These are phyloP conservation scores for Emmonsiellopsis sp. DNA, from an alignment of 2,329 filamentous ascomycete species.

Conservation along the genomic window DNA sequence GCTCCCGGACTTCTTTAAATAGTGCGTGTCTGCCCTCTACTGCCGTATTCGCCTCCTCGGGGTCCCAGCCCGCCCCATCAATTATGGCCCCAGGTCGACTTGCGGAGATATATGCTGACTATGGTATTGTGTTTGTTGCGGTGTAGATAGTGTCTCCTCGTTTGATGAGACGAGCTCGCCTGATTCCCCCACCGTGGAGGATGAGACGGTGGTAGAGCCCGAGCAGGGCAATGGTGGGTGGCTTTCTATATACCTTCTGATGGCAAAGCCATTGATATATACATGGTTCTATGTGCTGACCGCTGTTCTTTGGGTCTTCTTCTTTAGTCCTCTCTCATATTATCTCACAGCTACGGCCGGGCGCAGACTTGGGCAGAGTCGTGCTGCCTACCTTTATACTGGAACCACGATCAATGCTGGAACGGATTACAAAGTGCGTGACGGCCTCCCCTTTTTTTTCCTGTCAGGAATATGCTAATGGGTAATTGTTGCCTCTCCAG, in stretches of 20 bases:
- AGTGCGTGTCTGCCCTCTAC: constrained; percentile 21
- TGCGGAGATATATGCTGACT: constrained; percentile 18
- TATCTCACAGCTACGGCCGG: constrained; percentile 91
- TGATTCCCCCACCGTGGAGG: constrained; percentile 45
- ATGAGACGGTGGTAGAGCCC: constrained; percentile 75
- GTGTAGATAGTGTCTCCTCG: constrained; percentile 44
- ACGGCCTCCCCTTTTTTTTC: not conserved
- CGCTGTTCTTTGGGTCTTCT: not conserved
- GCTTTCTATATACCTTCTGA: not conserved
- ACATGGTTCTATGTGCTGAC: constrained; percentile 7
- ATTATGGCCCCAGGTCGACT: not conserved
- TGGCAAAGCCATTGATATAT: not conserved
- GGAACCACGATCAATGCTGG: constrained; percentile 94
- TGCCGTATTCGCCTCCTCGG: not conserved
- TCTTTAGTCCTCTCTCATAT: constrained; percentile 80
- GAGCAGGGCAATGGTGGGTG: constrained; percentile 85
- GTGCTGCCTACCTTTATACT: constrained; percentile 96
- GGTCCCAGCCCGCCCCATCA: not conserved
- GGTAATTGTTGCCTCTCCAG: constrained; percentile 38
- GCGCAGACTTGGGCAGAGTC: constrained; percentile 88
- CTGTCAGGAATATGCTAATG: constrained; percentile 7
- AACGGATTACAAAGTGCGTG: constrained; percentile 91
- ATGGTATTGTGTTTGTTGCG: constrained; percentile 14
- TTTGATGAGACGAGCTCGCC: constrained; percentile 41
- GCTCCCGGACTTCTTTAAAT: constrained; percentile 22